A percentile compares a stretch with the other conserved stretches of the same genome.
phyloP scores from a whole-genome alignment of 75 land plant species.

The Sequoia sempervirens region DNA sequence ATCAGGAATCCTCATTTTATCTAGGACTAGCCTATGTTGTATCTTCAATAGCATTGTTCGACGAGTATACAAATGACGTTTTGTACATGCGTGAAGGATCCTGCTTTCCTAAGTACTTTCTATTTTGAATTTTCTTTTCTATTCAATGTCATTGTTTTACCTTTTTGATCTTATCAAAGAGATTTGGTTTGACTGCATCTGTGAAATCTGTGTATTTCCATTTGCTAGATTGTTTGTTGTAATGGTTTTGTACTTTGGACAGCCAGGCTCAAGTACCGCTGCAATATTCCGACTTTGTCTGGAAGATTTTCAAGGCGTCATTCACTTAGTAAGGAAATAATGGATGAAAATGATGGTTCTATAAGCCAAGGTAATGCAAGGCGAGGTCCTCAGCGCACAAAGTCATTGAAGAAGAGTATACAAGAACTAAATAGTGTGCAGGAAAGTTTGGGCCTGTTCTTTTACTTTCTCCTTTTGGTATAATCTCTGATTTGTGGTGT shows the following conservation, averaged over 20 bases:
- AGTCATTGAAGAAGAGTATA: conserved; percentile 42
- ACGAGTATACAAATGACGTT: conserved; percentile 89
- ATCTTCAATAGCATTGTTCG: conserved; percentile 68
- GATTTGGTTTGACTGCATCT: not conserved
- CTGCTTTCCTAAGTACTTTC: conserved; percentile 77
- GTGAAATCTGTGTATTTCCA: not conserved
- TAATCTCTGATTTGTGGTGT: not conserved
- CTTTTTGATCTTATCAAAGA: not conserved
- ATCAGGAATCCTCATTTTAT: conserved; percentile 58
- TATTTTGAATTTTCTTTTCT: not conserved
- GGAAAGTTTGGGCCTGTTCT: conserved; percentile 34
- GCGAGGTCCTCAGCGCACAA: conserved; percentile 28
- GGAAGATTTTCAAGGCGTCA: conserved; percentile 24
- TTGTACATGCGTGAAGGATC: conserved; percentile 88
- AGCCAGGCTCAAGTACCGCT: conserved; percentile 61
- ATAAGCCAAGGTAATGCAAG: not conserved
- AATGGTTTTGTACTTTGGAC: conserved; percentile 7
- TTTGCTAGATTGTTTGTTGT: not conserved
- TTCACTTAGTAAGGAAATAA: conserved; percentile 22
- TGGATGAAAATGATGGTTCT: conserved; percentile 6
- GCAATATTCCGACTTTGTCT: conserved; percentile 15
- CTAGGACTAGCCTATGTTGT: conserved; percentile 70
- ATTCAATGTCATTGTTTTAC: not conserved
- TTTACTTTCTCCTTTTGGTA: conserved; percentile 1
- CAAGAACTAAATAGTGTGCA: conserved; percentile 76